phyloP scores from a whole-genome alignment of 1,139 yeast genomes.

The Tardiomyces blankii region DNA sequence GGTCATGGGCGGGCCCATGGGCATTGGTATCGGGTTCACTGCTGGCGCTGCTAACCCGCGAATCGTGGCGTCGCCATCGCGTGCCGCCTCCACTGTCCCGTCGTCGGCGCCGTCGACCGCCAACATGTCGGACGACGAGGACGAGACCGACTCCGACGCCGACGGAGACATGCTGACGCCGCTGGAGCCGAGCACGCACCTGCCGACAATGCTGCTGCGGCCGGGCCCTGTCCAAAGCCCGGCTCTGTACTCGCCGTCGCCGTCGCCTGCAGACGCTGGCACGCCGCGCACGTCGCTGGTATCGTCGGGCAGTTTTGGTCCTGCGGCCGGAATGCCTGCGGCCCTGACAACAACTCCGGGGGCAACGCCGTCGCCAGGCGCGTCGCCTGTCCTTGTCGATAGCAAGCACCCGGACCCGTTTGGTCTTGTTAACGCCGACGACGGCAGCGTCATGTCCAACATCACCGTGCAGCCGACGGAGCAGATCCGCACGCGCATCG shows the following conservation, averaged over 20 bases:
- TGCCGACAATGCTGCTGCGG: constrained; percentile 4
- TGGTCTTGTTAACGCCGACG: background rate
- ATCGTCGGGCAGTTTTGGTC: background rate
- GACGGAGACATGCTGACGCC: constrained; percentile 18
- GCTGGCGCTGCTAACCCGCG: too few relatives aligned
- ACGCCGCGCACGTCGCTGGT: background rate
- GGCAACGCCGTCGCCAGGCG: too few relatives aligned
- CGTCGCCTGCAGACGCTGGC: background rate
- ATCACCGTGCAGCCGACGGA: background rate
- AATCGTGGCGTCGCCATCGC: too few relatives aligned
- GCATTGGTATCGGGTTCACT: too few relatives aligned
- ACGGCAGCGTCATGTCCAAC: constrained; percentile 1
- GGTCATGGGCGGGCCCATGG: too few relatives aligned
- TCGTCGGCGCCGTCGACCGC: background rate
- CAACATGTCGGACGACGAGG: constrained; percentile 3
- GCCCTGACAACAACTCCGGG: too few relatives aligned
- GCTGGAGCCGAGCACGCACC: constrained; percentile 12
- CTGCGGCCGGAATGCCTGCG: too few relatives aligned
- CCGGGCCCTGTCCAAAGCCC: constrained; percentile 1
- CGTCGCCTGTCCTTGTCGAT: too few relatives aligned
- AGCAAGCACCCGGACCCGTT: background rate
- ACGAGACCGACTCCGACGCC: constrained; percentile 7
- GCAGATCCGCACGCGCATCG: background rate
- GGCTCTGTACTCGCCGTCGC: background rate
- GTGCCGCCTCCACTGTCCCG: too few relatives aligned